A percentile compares a stretch with the other conserved stretches of the same genome.
Evolutionary conservation across 352 stramenopile species (phyloP).

Genomic region (Porosira glacialis): DNA sequence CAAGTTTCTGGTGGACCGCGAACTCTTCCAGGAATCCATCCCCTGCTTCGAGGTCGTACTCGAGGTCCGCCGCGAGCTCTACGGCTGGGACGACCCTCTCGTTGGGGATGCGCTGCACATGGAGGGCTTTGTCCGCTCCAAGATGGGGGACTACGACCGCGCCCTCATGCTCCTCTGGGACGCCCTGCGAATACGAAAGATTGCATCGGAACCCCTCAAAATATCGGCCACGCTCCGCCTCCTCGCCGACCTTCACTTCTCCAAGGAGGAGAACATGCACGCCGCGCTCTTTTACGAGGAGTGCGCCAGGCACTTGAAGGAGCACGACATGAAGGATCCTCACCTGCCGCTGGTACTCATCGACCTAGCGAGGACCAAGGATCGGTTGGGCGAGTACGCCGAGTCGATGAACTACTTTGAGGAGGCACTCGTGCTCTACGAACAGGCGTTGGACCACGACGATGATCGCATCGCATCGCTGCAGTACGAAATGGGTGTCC

Average conservation of each 20-base stretch:
- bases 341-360: slow-evolving; percentile 43
- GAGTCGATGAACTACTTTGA: slow-evolving; percentile 50
- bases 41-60: slow-evolving; percentile 42
- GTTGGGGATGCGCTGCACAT: slow-evolving; percentile 47
- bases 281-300: slow-evolving; percentile 49
- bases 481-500: slow-evolving; percentile 50
- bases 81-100: slow-evolving; percentile 44
- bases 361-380: slow-evolving; percentile 42
- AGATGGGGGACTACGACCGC: slow-evolving; percentile 46
- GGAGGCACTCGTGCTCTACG: slow-evolving; percentile 37
- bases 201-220: slow-evolving; percentile 36
- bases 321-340: slow-evolving; percentile 41
- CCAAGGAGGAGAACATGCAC: slow-evolving; percentile 51
- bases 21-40: slow-evolving; percentile 40
- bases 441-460: slow-evolving; percentile 29
- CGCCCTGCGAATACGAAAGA: slow-evolving; percentile 44
- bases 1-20: slow-evolving; percentile 42
- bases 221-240: slow-evolving; percentile 46
- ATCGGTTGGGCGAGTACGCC: slow-evolving; percentile 37
- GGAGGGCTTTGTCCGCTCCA: slow-evolving; percentile 43
- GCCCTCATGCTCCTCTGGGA: slow-evolving; percentile 45
- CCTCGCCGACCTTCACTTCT: slow-evolving; percentile 44
- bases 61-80: slow-evolving; percentile 37
- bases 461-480: slow-evolving; percentile 44
- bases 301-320: slow-evolving; percentile 43